phyloP scores from a whole-genome alignment of 2,329 filamentous ascomycete species.

The Xylaria polymorpha region DNA sequence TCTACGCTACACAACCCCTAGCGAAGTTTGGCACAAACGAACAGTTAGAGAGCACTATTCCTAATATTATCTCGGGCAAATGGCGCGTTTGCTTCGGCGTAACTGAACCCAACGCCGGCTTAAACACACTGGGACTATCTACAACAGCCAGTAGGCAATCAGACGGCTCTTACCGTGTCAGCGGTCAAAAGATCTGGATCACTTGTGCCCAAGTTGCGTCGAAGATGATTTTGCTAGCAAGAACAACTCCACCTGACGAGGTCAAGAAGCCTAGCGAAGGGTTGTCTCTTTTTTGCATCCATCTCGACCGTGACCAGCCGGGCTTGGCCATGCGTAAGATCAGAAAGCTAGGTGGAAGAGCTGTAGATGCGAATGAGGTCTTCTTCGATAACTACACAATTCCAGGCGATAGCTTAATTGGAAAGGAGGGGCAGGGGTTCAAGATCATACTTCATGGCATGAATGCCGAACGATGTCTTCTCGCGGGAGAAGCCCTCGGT shows the following conservation, averaged over 20 bases:
- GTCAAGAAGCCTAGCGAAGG: constrained; percentile 78
- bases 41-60: constrained; percentile 73
- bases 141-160: constrained; percentile 68
- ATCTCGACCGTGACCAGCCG: constrained; percentile 71
- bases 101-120: constrained; percentile 83
- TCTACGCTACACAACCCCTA: constrained; percentile 81
- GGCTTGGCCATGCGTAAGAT: constrained; percentile 76
- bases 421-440: constrained; percentile 80
- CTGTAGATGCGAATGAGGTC: constrained; percentile 86
- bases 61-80: constrained; percentile 76
- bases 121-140: constrained; percentile 78
- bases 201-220: constrained; percentile 83
- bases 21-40: constrained; percentile 76
- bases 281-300: constrained; percentile 83
- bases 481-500: constrained; percentile 83
- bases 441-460: constrained; percentile 82
- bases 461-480: constrained; percentile 80
- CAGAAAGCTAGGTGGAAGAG: constrained; percentile 85
- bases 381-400: constrained; percentile 86
- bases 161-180: constrained; percentile 72
- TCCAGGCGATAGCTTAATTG: constrained; percentile 72
- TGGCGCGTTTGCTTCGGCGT: constrained; percentile 84
- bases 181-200: constrained; percentile 91
- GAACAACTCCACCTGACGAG: constrained; percentile 77
- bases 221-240: constrained; percentile 85